These are phyloP conservation scores for Neurospora intermedia DNA, from an alignment of 495 filamentous ascomycete genomes.

Conservation along the genomic window DNA sequence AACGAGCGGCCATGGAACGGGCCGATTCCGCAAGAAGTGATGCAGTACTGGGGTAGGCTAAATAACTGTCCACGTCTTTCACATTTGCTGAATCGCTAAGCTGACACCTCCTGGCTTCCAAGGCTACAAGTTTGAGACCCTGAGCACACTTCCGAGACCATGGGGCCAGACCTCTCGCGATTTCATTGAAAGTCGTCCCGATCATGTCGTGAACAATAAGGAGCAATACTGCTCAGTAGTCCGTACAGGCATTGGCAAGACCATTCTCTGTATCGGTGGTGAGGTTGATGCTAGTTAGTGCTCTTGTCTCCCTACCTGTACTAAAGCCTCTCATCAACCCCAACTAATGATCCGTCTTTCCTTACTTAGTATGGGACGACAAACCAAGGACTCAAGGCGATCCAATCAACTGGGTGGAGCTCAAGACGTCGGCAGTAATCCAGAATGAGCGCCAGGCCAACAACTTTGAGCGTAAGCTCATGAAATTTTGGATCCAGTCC, in stretches of 20 bases:
- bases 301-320: neutral
- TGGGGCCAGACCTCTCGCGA: conserved; percentile 63
- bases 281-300: conserved; percentile 81
- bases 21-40: conserved; percentile 27
- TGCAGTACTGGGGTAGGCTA: conserved; percentile 50
- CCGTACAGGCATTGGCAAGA: conserved; percentile 68
- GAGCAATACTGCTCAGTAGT: conserved; percentile 93
- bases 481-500: conserved; percentile 94
- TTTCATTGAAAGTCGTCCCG: conserved; percentile 64
- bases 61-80: neutral
- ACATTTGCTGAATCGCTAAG: neutral
- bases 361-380: conserved; percentile 60
- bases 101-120: conserved; percentile 5
- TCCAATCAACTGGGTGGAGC: conserved; percentile 82
- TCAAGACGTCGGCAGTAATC: conserved; percentile 79
- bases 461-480: conserved; percentile 77
- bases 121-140: conserved; percentile 95
- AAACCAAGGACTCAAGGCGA: conserved; percentile 54
- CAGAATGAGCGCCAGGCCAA: conserved; percentile 50
- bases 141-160: conserved; percentile 59
- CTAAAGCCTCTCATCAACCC: neutral
- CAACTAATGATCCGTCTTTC: neutral
- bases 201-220: conserved; percentile 68
- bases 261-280: conserved; percentile 68
- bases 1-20: conserved; percentile 49